Base-by-base conservation (phyloP, 1,284 basidiomycete species). In the Xerocomus nothofagi region DNA sequence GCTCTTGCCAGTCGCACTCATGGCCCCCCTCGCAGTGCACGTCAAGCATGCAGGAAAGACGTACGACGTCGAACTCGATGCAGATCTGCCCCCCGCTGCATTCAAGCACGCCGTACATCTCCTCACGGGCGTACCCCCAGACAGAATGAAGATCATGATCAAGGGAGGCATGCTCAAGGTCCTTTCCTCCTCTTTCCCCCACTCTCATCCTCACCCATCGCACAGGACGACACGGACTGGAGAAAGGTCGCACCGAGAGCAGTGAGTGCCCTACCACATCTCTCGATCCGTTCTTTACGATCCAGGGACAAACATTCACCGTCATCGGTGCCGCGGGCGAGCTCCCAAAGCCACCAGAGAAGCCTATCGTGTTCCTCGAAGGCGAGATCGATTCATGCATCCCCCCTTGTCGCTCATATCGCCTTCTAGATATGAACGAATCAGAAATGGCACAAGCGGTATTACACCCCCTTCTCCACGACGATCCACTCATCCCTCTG, bases 131-230 rank as follows among this genome's bases (percentile, higher is more conserved):
- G 88, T 98, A 4, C 93, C 94, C 11, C 69, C 81, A 43, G 93
- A 95, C 61, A 80, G 94, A 42, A 95, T 97, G 89, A 99, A 98
- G 72, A 89, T 98, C 56, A 95, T 98, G 90, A 79, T 96, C 67
- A 98, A 97, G 68, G 91, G 91, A 41, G 91, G 91, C n/a, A 79
- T 92, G 59, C 79, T 97, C 66, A 94, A 93, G 80, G 90, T 87
- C 47, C 18, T 10, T 26, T n/a, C 17, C 14, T 63, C 55, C 14
- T 31, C 39, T 38, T n/a, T 30, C n/a, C n/a, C 26, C 7, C 8
- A 6, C 9, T 31, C 39, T 24, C 23, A 6, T 31, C 62, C 41
- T 60, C 27, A 40, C 40, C 17, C n/a, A n/a, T n/a, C n/a, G n/a
- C 12, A 11, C 43, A 93, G 89, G 93, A 97, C 62, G 90, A 96